These are phyloP conservation scores for Stylosanthes scabra DNA, from an alignment of 331 rosid genomes.

Conservation along the genomic window DNA sequence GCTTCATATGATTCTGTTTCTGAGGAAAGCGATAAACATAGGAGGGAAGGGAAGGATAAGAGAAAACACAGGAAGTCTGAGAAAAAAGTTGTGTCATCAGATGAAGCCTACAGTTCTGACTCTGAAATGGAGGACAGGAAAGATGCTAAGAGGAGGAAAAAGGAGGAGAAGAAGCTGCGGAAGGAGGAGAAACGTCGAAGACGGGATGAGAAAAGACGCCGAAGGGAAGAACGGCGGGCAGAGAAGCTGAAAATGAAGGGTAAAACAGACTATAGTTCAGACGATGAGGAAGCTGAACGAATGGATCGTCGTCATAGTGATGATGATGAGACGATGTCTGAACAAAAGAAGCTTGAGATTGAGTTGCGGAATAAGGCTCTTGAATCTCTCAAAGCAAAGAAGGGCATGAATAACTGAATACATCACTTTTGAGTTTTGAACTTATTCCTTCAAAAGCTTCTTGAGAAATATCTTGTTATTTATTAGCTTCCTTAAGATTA, in stretches of 20 bases:
- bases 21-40: slow-evolving; percentile 69
- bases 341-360: slow-evolving; percentile 84
- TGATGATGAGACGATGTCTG: slow-evolving; percentile 55
- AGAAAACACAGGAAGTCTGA: slow-evolving; percentile 87
- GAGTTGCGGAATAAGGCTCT: slow-evolving; percentile 96
- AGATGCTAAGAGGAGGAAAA: slow-evolving; percentile 82
- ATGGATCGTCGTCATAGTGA: slow-evolving; percentile 59
- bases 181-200: slow-evolving; percentile 87
- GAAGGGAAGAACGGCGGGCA: slow-evolving; percentile 77
- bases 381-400: slow-evolving; percentile 71
- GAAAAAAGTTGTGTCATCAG: slow-evolving; percentile 64
- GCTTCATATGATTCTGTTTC: slow-evolving; percentile 62
- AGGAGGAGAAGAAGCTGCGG: slow-evolving; percentile 80
- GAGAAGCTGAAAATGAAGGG: slow-evolving; percentile 81
- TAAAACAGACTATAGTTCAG: slow-evolving; percentile 65
- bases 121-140: slow-evolving; percentile 79
- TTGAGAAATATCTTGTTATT: slow-evolving; percentile 43
- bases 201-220: slow-evolving; percentile 77
- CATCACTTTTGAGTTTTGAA: slow-evolving; percentile 39
- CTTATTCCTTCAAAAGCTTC: slow-evolving; percentile 44
- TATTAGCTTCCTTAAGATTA: slow-evolving; percentile 40
- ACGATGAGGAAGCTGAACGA: slow-evolving; percentile 52
- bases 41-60: slow-evolving; percentile 62
- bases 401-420: slow-evolving; percentile 48
- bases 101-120: slow-evolving; percentile 70